Percentiles rank a stretch among this genome's conserved stretches.
These are phyloP conservation scores for Irpex sp. DNA, from an alignment of 1,284 basidiomycete species.

Conservation along the genomic window DNA sequence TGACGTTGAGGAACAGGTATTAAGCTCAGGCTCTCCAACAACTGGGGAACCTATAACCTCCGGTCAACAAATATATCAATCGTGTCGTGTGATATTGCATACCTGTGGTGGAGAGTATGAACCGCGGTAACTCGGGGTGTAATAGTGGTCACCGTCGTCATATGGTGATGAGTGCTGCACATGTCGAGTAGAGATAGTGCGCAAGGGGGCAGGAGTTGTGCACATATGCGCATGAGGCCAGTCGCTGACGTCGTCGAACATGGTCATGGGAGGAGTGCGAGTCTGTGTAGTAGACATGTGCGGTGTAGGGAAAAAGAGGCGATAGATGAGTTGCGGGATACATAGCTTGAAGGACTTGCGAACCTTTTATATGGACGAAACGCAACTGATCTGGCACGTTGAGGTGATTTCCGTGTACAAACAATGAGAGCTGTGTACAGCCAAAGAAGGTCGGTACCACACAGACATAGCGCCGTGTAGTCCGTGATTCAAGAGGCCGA, in stretches of 20 bases:
- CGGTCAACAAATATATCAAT: too few species aligned
- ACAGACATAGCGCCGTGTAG: not conserved
- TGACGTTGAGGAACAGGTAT: slow-evolving; percentile 6
- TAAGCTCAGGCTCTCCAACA: not conserved
- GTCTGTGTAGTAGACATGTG: not conserved
- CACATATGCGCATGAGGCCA: not conserved
- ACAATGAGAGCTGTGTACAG: not conserved
- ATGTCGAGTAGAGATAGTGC: not conserved
- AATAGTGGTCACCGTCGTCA: not conserved
- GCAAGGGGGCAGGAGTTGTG: not conserved
- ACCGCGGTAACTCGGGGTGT: not conserved
- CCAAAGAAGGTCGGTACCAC: not conserved
- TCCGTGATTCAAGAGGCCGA: not conserved
- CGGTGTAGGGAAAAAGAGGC: not conserved
- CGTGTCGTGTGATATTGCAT: not conserved
- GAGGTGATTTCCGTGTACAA: not conserved
- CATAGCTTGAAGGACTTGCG: not conserved
- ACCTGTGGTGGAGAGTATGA: not conserved
- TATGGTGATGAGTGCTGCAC: not conserved
- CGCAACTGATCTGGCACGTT: not conserved
- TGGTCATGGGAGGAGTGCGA: not conserved
- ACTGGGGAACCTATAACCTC: not conserved
- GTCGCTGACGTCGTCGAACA: not conserved
- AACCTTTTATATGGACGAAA: not conserved
- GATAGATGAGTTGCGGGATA: not conserved